Evolutionary conservation across 1,284 basidiomycete genomes (phyloP).

Genomic region (Trametes versicolor): DNA sequence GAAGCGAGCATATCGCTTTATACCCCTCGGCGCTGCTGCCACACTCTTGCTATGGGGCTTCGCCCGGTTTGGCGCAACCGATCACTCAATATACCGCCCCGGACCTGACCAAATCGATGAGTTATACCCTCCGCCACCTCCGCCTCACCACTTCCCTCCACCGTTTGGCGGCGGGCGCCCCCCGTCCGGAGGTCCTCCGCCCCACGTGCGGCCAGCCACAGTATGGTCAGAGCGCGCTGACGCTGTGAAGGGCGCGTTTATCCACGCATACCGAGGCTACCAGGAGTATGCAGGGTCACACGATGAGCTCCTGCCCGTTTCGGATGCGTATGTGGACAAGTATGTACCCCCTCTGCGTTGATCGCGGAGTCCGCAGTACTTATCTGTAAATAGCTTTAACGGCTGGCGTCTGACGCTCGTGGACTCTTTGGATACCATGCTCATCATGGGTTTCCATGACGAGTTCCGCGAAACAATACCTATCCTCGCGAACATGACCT

Average conservation of each 20-base stretch:
- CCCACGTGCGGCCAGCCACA: conserved; percentile 9
- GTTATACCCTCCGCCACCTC: conserved; percentile 12
- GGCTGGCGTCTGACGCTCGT: conserved; percentile 85
- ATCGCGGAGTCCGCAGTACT: not conserved
- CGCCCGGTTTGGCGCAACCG: conserved; percentile 18
- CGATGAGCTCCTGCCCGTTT: conserved; percentile 69
- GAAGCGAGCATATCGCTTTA: conserved; percentile 22
- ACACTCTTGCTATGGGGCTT: conserved; percentile 28
- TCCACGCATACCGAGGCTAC: conserved; percentile 72
- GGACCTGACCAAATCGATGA: conserved; percentile 2
- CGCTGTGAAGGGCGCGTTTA: conserved; percentile 65
- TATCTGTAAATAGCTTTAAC: conserved; percentile 56
- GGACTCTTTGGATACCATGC: conserved; percentile 81
- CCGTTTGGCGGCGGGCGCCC: conserved; percentile 4
- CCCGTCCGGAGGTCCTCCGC: conserved; percentile 7
- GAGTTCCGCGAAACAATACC: conserved; percentile 74
- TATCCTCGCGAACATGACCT: conserved; percentile 68
- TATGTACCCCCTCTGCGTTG: conserved; percentile 37
- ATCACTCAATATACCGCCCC: conserved; percentile 12
- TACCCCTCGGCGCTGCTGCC: conserved; percentile 25
- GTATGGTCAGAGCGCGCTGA: conserved; percentile 62
- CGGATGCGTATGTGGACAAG: conserved; percentile 60
- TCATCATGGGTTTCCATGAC: conserved; percentile 72
- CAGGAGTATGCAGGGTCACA: conserved; percentile 61
- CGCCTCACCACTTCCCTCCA: not conserved